phyloP scores from a whole-genome alignment of 495 filamentous ascomycete species.

The Penicillium nucicola region DNA sequence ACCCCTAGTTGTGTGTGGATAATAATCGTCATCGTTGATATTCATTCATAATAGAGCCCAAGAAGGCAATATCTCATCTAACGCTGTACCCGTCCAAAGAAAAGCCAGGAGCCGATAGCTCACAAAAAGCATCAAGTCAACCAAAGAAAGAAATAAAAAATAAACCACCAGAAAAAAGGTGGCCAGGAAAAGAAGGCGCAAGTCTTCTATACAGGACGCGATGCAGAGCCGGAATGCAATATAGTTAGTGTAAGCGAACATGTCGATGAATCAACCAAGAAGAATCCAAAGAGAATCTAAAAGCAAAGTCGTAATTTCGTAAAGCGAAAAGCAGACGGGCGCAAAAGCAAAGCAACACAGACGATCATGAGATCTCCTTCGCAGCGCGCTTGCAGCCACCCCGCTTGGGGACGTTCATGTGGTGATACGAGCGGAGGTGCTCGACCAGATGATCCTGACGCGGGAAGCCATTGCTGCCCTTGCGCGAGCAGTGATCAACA shows the following conservation, averaged over 20 bases:
- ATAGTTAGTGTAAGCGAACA: not conserved
- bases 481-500: conserved; percentile 74
- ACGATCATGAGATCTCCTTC: conserved; percentile 19
- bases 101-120: not conserved
- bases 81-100: not conserved
- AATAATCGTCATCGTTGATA: not conserved
- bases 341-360: not conserved
- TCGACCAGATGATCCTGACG: conserved; percentile 86
- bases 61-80: not conserved
- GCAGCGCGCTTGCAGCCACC: conserved; percentile 30
- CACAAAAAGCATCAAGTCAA: not conserved
- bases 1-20: too few relatives aligned
- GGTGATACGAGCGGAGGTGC: conserved; percentile 78
- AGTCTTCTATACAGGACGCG: conserved; percentile 5
- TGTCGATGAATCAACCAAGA: not conserved
- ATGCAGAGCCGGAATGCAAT: not conserved
- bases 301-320: conserved; percentile 10
- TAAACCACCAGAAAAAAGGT: not conserved
- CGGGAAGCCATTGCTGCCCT: conserved; percentile 73
- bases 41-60: not conserved
- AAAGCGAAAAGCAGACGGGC: not conserved
- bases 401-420: conserved; percentile 48
- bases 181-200: conserved; percentile 7
- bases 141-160: not conserved
- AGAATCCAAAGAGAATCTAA: not conserved